A percentile compares a stretch with the other conserved stretches of the same genome.
Evolutionary conservation across 768 basidiomycete species (phyloP).

Genomic region (Ramaria sp.): DNA sequence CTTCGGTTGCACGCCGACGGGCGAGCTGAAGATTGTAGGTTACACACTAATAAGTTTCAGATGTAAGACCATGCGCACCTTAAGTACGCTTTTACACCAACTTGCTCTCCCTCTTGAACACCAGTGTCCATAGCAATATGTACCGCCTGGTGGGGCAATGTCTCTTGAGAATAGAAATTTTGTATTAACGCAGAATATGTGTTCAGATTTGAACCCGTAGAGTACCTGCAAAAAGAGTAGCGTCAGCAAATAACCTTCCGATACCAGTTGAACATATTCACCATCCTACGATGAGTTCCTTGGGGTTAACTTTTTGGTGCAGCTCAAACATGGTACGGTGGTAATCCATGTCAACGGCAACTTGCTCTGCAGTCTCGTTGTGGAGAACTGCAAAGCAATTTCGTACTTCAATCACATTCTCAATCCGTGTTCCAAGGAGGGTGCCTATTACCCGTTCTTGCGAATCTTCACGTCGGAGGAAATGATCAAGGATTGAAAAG

Average conservation of each 20-base stretch:
- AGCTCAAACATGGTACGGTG: slow-evolving; percentile 89
- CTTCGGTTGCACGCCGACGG: slow-evolving; percentile 80
- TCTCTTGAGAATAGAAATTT: slow-evolving; percentile 94
- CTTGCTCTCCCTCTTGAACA: slow-evolving; percentile 43
- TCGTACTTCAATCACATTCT: slow-evolving; percentile 61
- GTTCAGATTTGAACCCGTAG: slow-evolving; percentile 83
- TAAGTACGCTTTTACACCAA: slow-evolving; percentile 80
- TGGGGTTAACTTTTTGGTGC: slow-evolving; percentile 72
- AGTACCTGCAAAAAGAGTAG: slow-evolving; percentile 53
- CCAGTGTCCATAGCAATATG: slow-evolving; percentile 89
- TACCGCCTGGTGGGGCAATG: slow-evolving; percentile 76
- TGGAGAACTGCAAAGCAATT: slow-evolving; percentile 89
- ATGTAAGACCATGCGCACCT: slow-evolving; percentile 38
- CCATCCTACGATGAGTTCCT: slow-evolving; percentile 94
- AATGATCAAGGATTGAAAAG: slow-evolving; percentile 94
- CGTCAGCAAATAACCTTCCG: not conserved
- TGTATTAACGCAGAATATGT: slow-evolving; percentile 95
- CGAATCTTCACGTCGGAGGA: slow-evolving; percentile 71
- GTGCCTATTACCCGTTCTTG: slow-evolving; percentile 93
- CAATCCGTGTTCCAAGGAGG: slow-evolving; percentile 71
- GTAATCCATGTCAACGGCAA: slow-evolving; percentile 95
- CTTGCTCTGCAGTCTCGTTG: slow-evolving; percentile 84
- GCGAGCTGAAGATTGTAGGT: slow-evolving; percentile 44
- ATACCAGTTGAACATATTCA: slow-evolving; percentile 28
- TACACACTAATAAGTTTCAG: not conserved